These are phyloP conservation scores for Thelephora terrestris DNA, from an alignment of 1,284 basidiomycete species.

Conservation along the genomic window DNA sequence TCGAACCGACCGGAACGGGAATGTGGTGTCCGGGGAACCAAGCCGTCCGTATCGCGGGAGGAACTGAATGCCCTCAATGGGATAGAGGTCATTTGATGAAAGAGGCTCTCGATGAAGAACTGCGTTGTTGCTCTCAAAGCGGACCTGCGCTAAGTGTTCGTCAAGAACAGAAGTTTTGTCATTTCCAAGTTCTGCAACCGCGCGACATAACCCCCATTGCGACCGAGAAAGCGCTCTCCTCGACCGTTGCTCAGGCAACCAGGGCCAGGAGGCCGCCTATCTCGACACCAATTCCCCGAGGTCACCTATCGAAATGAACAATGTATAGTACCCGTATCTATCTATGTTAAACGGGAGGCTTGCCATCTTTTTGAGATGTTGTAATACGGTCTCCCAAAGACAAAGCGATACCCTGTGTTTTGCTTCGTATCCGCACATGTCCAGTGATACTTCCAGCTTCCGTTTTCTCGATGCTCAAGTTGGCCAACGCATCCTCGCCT, in stretches of 20 bases:
- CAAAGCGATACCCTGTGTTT: conserved; percentile 92
- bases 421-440: conserved; percentile 88
- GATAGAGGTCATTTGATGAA: too few relatives aligned
- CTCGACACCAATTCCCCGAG: too few relatives aligned
- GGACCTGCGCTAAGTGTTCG: too few relatives aligned
- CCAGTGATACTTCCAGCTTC: conserved; percentile 77
- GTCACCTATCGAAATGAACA: too few relatives aligned
- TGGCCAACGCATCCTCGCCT: conserved; percentile 96
- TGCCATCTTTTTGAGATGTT: conserved; percentile 62
- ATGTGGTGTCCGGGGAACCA: conserved; percentile 57
- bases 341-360: conserved; percentile 31
- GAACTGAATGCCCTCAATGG: conserved; percentile 21
- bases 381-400: conserved; percentile 89
- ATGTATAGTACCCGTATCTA: background rate
- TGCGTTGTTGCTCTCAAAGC: too few relatives aligned
- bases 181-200: too few relatives aligned
- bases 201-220: too few relatives aligned
- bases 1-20: conserved; percentile 48
- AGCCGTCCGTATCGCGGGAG: conserved; percentile 26
- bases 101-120: too few relatives aligned
- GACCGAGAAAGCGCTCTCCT: too few relatives aligned
- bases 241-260: too few relatives aligned
- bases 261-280: too few relatives aligned
- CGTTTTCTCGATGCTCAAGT: conserved; percentile 88
- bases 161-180: too few relatives aligned